Base-by-base conservation (phyloP, 2,329 filamentous ascomycete species). In the Chaetomiaceae sp. region DNA sequence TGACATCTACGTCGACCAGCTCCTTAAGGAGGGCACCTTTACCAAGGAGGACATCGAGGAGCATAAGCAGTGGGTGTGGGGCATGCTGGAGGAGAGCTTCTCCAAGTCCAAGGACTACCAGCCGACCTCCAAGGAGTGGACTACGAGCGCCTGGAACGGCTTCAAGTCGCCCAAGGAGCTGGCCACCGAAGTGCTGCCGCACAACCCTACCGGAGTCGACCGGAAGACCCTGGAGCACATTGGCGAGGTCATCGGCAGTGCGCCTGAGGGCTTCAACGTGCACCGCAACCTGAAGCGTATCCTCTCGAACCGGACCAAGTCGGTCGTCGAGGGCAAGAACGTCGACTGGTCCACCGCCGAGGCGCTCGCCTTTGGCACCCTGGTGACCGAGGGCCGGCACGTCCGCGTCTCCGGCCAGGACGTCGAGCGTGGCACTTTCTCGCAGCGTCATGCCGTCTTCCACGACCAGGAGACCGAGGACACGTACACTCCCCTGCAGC, bases 31-130 rank as follows among this genome's bases (percentile, higher is more conserved):
- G 62, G 88, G 90, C 59, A 95, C 87, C 44, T 98, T 98, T 72
- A 95, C 88, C 57, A 91, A 95, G 73, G 90, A 93, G 61, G 93
- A 98, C 64, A 85, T 98, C 50, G 91, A 98, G 49, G 93, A 98
- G 76, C 93, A 98, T 78, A 95, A 95, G 78, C 87, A 94, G 68
- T 98, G 93, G 93, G 93, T 97, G 50, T 98, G 91, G 93, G 87
- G 87, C 52, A 97, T 97, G 90, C 78, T 98, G 48, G 91, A 95
- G 63, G 91, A 97, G 68, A 96, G 89, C 72, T 98, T 97, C 69
- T 78, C 88, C 61, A 89, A 91, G 70, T 95, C 90, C 70, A 97
- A 94, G 71, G 91, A 98, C 62, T 98, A 98, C 71, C 86, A 91
- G 68, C 88, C 93, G 37, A 94, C 87, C 33, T 87, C 90, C 56